A percentile compares a stretch with the other conserved stretches of the same genome.
These are phyloP conservation scores for Helicostylum pulchrum DNA, from an alignment of 192 early-diverging fungal genomes.

Conservation along the genomic window DNA sequence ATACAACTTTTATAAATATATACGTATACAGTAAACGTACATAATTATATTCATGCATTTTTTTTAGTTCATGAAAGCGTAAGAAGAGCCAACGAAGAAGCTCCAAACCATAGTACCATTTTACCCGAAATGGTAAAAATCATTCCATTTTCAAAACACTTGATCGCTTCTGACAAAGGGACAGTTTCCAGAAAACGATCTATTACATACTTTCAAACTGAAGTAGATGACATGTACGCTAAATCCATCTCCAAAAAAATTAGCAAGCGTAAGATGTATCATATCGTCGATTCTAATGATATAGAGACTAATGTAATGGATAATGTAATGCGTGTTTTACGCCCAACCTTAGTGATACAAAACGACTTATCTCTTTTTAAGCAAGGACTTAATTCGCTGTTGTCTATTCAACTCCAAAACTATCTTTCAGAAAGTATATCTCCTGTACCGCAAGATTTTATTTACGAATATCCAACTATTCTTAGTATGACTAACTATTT, in stretches of 20 bases:
- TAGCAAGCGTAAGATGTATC: neutral
- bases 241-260: constrained; percentile 2
- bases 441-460: constrained; percentile 22
- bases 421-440: neutral
- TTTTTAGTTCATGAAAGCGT: constrained; percentile 7
- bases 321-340: neutral
- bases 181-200: constrained; percentile 36
- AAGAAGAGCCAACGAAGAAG: constrained; percentile 19
- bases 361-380: constrained; percentile 21
- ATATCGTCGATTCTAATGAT: neutral
- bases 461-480: constrained; percentile 25
- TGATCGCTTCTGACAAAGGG: constrained; percentile 25
- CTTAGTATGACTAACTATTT: no score
- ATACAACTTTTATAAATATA: no score
- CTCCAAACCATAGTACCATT: constrained; percentile 21
- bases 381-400: constrained; percentile 26
- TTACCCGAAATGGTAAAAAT: constrained; percentile 29
- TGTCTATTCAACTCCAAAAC: constrained; percentile 22
- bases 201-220: constrained; percentile 39
- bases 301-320: neutral
- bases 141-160: constrained; percentile 10
- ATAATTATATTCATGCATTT: no score
- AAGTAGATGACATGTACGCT: constrained; percentile 54
- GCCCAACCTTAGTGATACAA: neutral
- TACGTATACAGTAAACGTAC: neutral